Conservation (phyloP, 2,329 filamentous ascomycete genomes). For the Falciphora oryzae region DNA sequence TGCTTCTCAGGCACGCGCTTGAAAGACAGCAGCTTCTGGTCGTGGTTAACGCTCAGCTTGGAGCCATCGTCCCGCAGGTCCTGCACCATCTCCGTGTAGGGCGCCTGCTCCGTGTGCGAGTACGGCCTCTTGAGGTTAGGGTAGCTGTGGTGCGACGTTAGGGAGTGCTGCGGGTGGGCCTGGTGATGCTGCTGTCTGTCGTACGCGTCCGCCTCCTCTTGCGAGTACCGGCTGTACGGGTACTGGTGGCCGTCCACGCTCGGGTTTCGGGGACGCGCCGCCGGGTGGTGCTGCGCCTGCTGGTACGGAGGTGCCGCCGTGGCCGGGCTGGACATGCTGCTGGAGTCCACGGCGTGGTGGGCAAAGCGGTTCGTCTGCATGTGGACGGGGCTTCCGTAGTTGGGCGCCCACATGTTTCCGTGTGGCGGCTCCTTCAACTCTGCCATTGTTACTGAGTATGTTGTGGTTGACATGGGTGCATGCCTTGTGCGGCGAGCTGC, state of each 20-base stretch:
- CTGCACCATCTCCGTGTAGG: constrained; percentile 56
- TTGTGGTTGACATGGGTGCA: constrained; percentile 57
- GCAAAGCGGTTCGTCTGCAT: constrained; percentile 42
- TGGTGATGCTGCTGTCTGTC: constrained; percentile 37
- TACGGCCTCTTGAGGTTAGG: constrained; percentile 53
- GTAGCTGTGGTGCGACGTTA: constrained; percentile 46
- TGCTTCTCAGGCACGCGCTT: constrained; percentile 52
- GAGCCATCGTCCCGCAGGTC: constrained; percentile 53
- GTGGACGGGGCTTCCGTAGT: constrained; percentile 50
- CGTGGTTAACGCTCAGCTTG: constrained; percentile 52
- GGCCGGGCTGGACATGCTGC: constrained; percentile 6
- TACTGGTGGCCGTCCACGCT: constrained; percentile 39
- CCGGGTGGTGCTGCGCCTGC: constrained; percentile 34
- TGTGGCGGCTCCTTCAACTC: constrained; percentile 57
- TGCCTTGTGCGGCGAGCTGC: constrained; percentile 25
- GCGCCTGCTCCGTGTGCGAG: constrained; percentile 47
- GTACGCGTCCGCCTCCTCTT: constrained; percentile 49
- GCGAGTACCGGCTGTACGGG: constrained; percentile 47
- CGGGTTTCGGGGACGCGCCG: constrained; percentile 43
- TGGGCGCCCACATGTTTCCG: constrained; percentile 48
- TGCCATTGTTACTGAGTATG: constrained; percentile 58
- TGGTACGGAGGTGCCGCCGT: constrained; percentile 4
- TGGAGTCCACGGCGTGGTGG: constrained; percentile 42
- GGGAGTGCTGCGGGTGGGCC: constrained; percentile 11
- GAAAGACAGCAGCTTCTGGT: constrained; percentile 56